phyloP scores from a whole-genome alignment of 257 asterid species.

The Solanum arcanum region DNA sequence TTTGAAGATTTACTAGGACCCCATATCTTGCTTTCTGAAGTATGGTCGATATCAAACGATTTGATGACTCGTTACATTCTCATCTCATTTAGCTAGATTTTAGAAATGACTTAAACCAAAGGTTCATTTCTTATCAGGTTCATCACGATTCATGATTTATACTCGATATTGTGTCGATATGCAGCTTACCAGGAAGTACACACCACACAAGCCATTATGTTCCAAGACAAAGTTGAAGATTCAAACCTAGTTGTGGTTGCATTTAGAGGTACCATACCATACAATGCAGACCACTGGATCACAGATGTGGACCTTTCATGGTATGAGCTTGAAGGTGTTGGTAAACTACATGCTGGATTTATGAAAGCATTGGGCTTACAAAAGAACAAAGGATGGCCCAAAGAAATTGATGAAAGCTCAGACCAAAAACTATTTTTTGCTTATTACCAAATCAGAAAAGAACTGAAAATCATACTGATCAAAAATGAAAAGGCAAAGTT shows the following conservation, averaged over 20 bases:
- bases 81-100: background rate
- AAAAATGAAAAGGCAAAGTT: constrained; percentile 27
- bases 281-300: constrained; percentile 41
- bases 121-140: background rate
- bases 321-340: constrained; percentile 38
- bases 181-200: constrained; percentile 29
- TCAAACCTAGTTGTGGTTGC: constrained; percentile 36
- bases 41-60: too few relatives aligned
- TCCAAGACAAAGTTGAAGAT: constrained; percentile 20
- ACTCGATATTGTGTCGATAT: background rate
- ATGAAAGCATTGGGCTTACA: constrained; percentile 60
- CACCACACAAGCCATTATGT: constrained; percentile 41
- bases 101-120: background rate
- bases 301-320: constrained; percentile 57
- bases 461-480: constrained; percentile 17
- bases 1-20: background rate
- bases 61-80: background rate
- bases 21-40: background rate
- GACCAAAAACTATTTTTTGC: constrained; percentile 23
- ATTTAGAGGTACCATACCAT: constrained; percentile 60
- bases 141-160: background rate
- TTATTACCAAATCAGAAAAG: constrained; percentile 43
- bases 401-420: constrained; percentile 3
- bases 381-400: constrained; percentile 41
- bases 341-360: constrained; percentile 52